Conservation (phyloP, 306 rosid genomes). For the Sechiopsis laciniata region DNA sequence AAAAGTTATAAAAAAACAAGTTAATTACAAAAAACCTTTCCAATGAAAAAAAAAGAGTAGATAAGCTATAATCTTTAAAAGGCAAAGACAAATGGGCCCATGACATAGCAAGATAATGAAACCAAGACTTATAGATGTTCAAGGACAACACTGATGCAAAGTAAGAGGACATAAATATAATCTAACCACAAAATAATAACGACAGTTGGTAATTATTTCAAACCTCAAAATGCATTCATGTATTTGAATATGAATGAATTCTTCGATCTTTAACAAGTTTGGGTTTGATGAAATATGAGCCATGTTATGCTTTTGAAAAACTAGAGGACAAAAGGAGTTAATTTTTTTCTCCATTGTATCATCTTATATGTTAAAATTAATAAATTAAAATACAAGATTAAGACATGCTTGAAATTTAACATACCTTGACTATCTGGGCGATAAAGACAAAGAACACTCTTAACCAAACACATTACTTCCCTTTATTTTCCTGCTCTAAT, state of each 20-base stretch:
- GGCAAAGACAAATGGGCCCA: no score
- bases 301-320: not conserved
- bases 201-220: no score
- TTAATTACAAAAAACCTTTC: no score
- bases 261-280: not conserved
- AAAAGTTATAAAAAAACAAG: no score
- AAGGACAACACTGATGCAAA: not conserved
- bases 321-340: not conserved
- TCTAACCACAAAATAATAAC: not conserved
- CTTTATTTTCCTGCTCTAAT: not conserved
- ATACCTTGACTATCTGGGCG: not conserved
- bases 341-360: not conserved
- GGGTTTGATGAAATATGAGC: not conserved
- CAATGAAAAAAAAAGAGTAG: no score
- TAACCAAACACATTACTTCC: not conserved
- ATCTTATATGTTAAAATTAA: not conserved
- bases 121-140: not conserved
- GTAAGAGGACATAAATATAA: not conserved
- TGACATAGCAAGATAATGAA: no score
- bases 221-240: not conserved
- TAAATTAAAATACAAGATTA: not conserved
- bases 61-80: no score
- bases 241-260: not conserved
- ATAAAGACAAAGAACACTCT: not conserved
- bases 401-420: not conserved